Conservation (phyloP, 1,284 basidiomycete species). For the Tilletia setariae region DNA sequence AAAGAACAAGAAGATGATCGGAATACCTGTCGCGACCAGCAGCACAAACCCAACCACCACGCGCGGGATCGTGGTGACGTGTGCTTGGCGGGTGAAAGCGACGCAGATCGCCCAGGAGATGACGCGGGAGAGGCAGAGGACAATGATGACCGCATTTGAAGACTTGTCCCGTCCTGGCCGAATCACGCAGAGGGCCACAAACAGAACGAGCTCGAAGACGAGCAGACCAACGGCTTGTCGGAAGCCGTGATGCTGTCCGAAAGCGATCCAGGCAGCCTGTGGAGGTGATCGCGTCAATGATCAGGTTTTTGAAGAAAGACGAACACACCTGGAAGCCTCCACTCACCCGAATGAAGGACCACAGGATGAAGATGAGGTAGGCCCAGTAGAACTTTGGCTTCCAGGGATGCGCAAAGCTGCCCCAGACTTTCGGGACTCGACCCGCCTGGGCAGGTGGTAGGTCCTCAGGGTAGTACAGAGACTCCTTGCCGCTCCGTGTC, state of each 20-base stretch:
- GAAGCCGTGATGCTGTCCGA: conserved; percentile 33
- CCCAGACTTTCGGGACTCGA: conserved; percentile 27
- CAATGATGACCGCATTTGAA: conserved; percentile 45
- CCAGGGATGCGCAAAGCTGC: conserved; percentile 42
- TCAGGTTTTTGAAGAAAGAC: neutral
- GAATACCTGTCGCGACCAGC: conserved; percentile 42
- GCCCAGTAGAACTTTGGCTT: conserved; percentile 46
- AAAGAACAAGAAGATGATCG: conserved; percentile 47
- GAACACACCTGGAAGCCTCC: too few species aligned
- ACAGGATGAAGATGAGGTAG: conserved; percentile 35
- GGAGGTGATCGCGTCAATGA: neutral
- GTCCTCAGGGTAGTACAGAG: conserved; percentile 36
- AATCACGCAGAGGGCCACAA: conserved; percentile 38
- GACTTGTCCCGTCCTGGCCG: conserved; percentile 44
- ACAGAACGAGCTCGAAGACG: conserved; percentile 44
- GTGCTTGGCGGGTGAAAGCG: conserved; percentile 39
- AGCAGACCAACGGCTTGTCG: conserved; percentile 49
- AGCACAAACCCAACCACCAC: conserved; percentile 50
- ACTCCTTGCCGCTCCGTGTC: conserved; percentile 21
- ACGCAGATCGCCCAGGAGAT: conserved; percentile 45
- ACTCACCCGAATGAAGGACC: conserved; percentile 32
- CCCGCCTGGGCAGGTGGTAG: conserved; percentile 19
- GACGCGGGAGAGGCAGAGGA: conserved; percentile 43
- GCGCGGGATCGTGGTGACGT: conserved; percentile 47
- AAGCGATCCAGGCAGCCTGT: conserved; percentile 42